phyloP scores from a whole-genome alignment of 768 basidiomycete genomes.

The Calocybe gangraenosa region DNA sequence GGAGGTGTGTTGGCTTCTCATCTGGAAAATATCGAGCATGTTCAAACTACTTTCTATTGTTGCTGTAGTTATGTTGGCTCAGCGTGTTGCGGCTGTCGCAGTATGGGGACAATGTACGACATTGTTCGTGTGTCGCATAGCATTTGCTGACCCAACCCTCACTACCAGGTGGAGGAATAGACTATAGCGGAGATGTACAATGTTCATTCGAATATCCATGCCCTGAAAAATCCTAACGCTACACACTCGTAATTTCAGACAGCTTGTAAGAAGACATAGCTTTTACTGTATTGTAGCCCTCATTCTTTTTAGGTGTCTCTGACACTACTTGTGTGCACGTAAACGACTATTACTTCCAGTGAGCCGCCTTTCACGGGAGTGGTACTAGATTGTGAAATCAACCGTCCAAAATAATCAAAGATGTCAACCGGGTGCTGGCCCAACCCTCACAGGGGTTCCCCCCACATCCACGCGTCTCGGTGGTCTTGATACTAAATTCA shows the following conservation, averaged over 20 bases:
- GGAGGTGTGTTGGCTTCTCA: background rate
- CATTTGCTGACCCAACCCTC: background rate
- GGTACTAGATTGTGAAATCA: no score
- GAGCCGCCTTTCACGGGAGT: no score
- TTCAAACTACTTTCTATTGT: constrained; percentile 21
- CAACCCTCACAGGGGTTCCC: no score
- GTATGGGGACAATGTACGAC: constrained; percentile 34
- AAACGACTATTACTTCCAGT: no score
- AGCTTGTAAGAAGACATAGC: constrained; percentile 16
- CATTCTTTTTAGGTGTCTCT: constrained; percentile 24
- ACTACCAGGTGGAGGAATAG: constrained; percentile 24
- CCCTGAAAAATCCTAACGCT: background rate
- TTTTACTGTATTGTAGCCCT: background rate
- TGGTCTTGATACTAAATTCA: constrained; percentile 18
- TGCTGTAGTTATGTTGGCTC: constrained; percentile 19
- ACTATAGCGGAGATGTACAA: constrained; percentile 28
- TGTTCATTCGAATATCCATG: background rate
- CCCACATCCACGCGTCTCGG: constrained; percentile 17
- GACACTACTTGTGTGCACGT: constrained; percentile 26
- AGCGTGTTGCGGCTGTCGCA: constrained; percentile 22
- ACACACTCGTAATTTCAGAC: constrained; percentile 12
- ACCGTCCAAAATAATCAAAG: no score
- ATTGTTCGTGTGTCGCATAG: background rate
- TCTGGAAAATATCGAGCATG: constrained; percentile 10
- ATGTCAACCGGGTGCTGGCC: no score